Percentiles rank a stretch among this genome's conserved stretches.
Evolutionary conservation across 2,329 filamentous ascomycete genomes (phyloP).

Genomic region (Trichophyton simii): DNA sequence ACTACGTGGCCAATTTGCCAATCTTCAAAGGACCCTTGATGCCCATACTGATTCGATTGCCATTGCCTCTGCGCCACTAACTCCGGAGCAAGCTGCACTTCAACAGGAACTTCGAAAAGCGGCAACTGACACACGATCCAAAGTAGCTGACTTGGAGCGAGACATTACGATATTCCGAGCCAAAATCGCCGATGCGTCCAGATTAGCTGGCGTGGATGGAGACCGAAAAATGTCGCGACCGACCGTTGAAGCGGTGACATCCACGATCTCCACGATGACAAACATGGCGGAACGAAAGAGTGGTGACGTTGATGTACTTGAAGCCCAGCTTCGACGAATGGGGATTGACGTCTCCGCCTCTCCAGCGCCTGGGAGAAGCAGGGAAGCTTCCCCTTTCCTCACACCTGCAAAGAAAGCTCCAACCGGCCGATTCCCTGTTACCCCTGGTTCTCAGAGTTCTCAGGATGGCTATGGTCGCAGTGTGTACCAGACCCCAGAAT

Average conservation of each 20-base stretch:
- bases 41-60: conserved; percentile 57
- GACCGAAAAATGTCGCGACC: conserved; percentile 41
- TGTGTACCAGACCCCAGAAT: conserved; percentile 33
- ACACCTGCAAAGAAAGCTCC: conserved; percentile 24
- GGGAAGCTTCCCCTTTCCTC: conserved; percentile 27
- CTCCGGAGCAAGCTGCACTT: conserved; percentile 67
- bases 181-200: conserved; percentile 50
- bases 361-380: conserved; percentile 8
- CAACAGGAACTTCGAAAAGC: conserved; percentile 70
- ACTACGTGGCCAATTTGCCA: conserved; percentile 62
- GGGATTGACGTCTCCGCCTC: conserved; percentile 31
- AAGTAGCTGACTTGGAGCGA: conserved; percentile 68
- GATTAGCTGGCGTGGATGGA: conserved; percentile 37
- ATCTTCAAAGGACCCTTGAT: conserved; percentile 64
- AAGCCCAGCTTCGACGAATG: conserved; percentile 70
- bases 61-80: conserved; percentile 60
- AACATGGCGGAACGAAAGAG: conserved; percentile 82
- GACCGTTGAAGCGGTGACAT: conserved; percentile 81
- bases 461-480: conserved; percentile 21
- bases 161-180: conserved; percentile 66
- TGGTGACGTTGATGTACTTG: conserved; percentile 79
- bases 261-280: conserved; percentile 87
- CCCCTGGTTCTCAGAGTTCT: conserved; percentile 28
- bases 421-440: conserved; percentile 20
- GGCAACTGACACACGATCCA: conserved; percentile 60